These are phyloP conservation scores for Euphrasia confusa DNA, from an alignment of 257 asterid species.

Conservation along the genomic window DNA sequence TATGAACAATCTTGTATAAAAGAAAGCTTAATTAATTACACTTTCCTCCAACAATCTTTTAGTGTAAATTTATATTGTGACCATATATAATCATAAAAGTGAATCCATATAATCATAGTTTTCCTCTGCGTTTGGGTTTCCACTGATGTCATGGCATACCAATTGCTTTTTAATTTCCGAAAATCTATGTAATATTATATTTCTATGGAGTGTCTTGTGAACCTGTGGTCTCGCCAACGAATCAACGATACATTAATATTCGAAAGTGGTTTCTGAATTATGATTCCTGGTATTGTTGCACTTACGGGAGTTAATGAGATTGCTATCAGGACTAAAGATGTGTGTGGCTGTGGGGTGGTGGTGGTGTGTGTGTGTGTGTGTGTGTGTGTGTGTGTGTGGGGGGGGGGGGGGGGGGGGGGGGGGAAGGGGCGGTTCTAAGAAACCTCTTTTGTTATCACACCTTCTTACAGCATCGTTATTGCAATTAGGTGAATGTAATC, in stretches of 20 bases:
- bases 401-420: too few relatives aligned
- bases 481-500: neutral
- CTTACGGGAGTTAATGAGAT: neutral
- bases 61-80: constrained; percentile 5
- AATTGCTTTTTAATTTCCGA: neutral
- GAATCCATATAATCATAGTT: neutral
- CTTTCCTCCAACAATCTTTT: neutral
- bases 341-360: neutral
- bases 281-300: neutral
- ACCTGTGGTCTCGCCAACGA: neutral
- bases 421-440: too few relatives aligned
- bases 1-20: neutral
- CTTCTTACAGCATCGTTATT: neutral
- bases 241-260: neutral
- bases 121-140: constrained; percentile 2
- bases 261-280: neutral
- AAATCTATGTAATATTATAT: neutral
- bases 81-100: neutral
- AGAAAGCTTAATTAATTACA: neutral
- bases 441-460: neutral
- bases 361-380: too few relatives aligned
- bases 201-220: neutral
- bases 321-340: constrained; percentile 1
- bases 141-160: constrained; percentile 1
- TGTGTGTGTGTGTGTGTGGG: too few relatives aligned